These are phyloP conservation scores for Centaurea solstitialis DNA, from an alignment of 129 eudicot genomes.

Conservation along the genomic window DNA sequence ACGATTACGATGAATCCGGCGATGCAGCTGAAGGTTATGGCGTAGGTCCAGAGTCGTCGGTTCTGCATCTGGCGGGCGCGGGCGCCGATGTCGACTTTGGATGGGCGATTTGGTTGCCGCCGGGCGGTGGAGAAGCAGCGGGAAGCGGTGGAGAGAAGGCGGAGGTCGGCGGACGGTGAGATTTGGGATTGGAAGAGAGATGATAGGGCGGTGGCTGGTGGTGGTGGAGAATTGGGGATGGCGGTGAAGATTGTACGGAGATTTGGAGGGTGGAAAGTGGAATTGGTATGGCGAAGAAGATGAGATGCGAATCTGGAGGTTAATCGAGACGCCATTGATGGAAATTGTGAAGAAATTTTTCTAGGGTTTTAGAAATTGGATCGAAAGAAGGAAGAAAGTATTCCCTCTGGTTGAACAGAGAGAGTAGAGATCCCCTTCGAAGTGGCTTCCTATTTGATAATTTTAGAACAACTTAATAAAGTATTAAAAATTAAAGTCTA, in stretches of 20 bases:
- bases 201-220: not conserved
- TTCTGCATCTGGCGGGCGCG: conserved; percentile 86
- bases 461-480: too few species aligned
- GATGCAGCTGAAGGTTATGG: conserved; percentile 71
- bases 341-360: not conserved
- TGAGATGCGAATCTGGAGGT: conserved; percentile 22
- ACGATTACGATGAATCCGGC: conserved; percentile 85
- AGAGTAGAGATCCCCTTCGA: not conserved
- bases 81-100: conserved; percentile 64
- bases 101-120: conserved; percentile 43
- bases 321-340: conserved; percentile 32
- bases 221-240: conserved; percentile 16
- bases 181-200: conserved; percentile 18
- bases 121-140: conserved; percentile 59
- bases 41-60: conserved; percentile 95
- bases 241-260: conserved; percentile 25
- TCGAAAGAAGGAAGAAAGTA: not conserved
- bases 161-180: conserved; percentile 8
- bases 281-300: conserved; percentile 9
- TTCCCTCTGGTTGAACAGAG: not conserved
- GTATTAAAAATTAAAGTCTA: too few species aligned
- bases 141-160: conserved; percentile 9
- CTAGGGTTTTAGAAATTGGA: conserved; percentile 23
- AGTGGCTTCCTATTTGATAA: not conserved
- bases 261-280: conserved; percentile 13